Conservation (phyloP, 495 filamentous ascomycete genomes). For the Cetradonia linearis region DNA sequence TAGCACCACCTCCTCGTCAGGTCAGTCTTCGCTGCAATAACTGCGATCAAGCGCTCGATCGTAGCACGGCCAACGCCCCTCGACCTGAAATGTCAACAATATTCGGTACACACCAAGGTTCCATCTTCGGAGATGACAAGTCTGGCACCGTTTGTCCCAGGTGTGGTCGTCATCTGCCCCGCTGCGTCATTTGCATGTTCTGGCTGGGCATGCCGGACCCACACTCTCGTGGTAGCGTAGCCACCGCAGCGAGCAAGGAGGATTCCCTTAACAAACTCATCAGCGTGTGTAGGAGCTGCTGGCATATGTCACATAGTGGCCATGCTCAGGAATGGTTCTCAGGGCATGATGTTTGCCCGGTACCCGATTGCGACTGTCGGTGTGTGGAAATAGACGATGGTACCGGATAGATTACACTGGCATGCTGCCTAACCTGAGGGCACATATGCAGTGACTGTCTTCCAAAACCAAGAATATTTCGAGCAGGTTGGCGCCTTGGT, state of each 20-base stretch:
- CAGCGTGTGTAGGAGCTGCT: slow-evolving; percentile 78
- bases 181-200: slow-evolving; percentile 80
- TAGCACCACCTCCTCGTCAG: slow-evolving; percentile 59
- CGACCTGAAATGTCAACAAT: slow-evolving; percentile 24
- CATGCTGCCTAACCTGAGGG: not conserved
- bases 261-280: slow-evolving; percentile 38
- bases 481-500: not conserved
- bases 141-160: slow-evolving; percentile 59
- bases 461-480: not conserved
- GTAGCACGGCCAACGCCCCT: slow-evolving; percentile 18
- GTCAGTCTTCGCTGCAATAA: slow-evolving; percentile 75
- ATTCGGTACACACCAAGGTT: slow-evolving; percentile 31
- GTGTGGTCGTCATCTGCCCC: slow-evolving; percentile 78
- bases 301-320: slow-evolving; percentile 81
- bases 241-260: slow-evolving; percentile 30
- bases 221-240: slow-evolving; percentile 45
- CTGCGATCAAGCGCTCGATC: slow-evolving; percentile 50
- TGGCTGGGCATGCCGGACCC: slow-evolving; percentile 73
- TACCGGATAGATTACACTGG: not conserved
- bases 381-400: slow-evolving; percentile 39
- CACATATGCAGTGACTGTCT: not conserved
- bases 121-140: slow-evolving; percentile 19
- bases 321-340: slow-evolving; percentile 85
- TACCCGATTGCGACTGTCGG: slow-evolving; percentile 77
- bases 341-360: slow-evolving; percentile 70